Evolutionary conservation across 1,139 yeast species (phyloP).

Genomic region (Hyphopichia burtonii): DNA sequence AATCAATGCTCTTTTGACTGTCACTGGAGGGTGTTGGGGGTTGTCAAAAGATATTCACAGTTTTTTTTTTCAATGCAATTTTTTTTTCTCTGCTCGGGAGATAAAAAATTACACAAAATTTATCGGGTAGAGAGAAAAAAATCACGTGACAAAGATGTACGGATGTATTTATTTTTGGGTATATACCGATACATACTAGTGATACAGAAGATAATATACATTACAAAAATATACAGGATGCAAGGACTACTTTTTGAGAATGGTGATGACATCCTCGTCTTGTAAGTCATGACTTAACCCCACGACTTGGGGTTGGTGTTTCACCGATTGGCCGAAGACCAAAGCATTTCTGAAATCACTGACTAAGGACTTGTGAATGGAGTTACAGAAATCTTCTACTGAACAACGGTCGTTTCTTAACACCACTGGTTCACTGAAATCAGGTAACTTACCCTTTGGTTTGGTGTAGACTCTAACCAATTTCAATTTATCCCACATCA

Average conservation of each 20-base stretch:
- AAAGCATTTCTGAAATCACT: slow-evolving; percentile 91
- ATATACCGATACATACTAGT: too few species aligned
- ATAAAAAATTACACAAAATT: too few species aligned
- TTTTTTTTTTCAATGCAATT: too few species aligned
- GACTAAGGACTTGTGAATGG: slow-evolving; percentile 90
- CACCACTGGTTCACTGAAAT: slow-evolving; percentile 92
- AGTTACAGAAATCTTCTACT: slow-evolving; percentile 94
- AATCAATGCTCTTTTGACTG: too few species aligned
- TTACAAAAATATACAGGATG: too few species aligned
- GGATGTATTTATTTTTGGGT: too few species aligned
- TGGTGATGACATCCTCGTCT: slow-evolving; percentile 97
- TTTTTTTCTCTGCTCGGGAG: too few species aligned
- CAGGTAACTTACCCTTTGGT: slow-evolving; percentile 94
- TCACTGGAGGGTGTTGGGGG: too few species aligned
- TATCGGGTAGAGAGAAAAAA: too few species aligned
- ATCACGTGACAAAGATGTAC: too few species aligned
- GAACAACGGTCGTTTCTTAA: slow-evolving; percentile 77
- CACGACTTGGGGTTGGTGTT: slow-evolving; percentile 97
- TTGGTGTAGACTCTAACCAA: slow-evolving; percentile 95
- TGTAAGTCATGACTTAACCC: slow-evolving; percentile 79
- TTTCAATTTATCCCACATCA: slow-evolving; percentile 91
- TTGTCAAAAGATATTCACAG: too few species aligned
- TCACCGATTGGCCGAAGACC: slow-evolving; percentile 89
- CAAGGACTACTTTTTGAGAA: slow-evolving; percentile 61
- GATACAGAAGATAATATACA: too few species aligned